phyloP scores from a whole-genome alignment of 768 basidiomycete species.

The Clathrus columnatus region DNA sequence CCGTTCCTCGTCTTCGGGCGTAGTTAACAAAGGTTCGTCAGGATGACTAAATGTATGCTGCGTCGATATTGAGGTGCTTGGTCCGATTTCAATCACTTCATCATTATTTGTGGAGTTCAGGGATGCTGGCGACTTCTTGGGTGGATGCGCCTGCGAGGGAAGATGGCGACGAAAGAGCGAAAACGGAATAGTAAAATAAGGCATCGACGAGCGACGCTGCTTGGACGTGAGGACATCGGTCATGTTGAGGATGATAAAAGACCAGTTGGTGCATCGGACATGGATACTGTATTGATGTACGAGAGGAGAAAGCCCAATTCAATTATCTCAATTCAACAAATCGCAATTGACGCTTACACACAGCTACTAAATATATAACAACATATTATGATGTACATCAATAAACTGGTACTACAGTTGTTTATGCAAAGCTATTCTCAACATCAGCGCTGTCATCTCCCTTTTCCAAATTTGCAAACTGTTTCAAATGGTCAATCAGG shows the following conservation, averaged over 20 bases:
- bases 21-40: background rate
- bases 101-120: background rate
- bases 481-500: conserved; percentile 12
- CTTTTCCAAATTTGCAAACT: conserved; percentile 87
- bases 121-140: background rate
- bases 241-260: background rate
- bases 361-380: background rate
- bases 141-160: background rate
- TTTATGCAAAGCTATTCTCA: conserved; percentile 86
- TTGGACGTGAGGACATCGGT: conserved; percentile 8
- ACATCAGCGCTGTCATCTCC: conserved; percentile 94
- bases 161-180: background rate
- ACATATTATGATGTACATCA: conserved; percentile 1
- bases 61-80: background rate
- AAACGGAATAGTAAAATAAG: background rate
- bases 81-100: background rate
- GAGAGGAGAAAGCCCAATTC: background rate
- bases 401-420: background rate
- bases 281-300: no score
- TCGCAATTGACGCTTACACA: background rate
- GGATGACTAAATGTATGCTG: background rate
- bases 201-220: background rate
- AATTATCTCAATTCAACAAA: background rate
- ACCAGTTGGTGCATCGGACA: background rate
- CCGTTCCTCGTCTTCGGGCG: conserved; percentile 23